Evolutionary conservation across 495 filamentous ascomycete species (phyloP), one percentile per base, ranked within the genome.

Genomic region (Hypoxylon cercidicola): DNA sequence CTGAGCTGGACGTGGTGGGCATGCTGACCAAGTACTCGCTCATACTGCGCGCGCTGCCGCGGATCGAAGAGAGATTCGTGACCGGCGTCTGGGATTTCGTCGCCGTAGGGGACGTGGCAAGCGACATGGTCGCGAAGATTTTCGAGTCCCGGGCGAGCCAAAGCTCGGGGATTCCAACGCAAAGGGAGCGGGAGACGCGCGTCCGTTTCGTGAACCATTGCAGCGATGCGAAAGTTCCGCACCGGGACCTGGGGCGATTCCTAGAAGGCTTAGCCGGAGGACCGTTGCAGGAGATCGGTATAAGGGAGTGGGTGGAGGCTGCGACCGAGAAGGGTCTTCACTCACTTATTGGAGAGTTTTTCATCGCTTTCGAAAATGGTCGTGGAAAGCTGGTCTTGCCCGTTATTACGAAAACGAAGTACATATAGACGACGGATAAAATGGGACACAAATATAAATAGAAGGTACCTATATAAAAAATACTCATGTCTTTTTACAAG

Each of bases 1-100:
- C 57, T 0, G 35, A 65, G 18, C 28, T 58, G 15, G 72, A 72
- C 45, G 40, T 68, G 1, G 62, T 76, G 4, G 18, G 30, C 28
- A 62, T 64, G 15, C 18, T 75, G 32, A 35, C 53, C 7, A 46
- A 67, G 20, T 74, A 64, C 59, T 68, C 60, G 19, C 23, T n/a
- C 3, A 8, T 58, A 8, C 37, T 69, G 2, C 51, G 46, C 9
- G 58, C 55, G 20, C n/a, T 67, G n/a, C 71, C 71, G 21, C 13
- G 15, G 3, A 15, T 57, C 13, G 23, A 32, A 2, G 12, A 37
- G 4, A 21, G 20, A 12, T 3, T 9, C 11, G 28, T 57, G 15
- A 18, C 11, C 2, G 54, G 54, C 7, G 2, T 4, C 4, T 47
- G 11, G 21, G 54, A 57, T 19, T 47, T 57, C 25, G n/a, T 57